Evolutionary conservation across 1,284 basidiomycete species (phyloP).

Genomic region (Tilletia horrida): DNA sequence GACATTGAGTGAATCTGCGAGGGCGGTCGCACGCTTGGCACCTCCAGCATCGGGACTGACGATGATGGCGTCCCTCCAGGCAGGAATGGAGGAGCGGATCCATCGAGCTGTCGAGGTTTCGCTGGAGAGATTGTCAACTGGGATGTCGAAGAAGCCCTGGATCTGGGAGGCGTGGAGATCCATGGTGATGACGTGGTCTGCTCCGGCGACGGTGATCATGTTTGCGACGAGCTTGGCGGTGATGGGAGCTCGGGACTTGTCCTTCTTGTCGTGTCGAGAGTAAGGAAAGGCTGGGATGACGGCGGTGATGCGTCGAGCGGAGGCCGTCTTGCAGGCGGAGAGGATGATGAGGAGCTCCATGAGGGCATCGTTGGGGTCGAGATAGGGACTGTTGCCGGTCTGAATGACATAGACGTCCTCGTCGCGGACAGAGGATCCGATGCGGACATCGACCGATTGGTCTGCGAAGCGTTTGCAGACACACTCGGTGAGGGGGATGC

Average conservation of each 20-base stretch:
- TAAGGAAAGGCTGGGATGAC: constrained; percentile 98
- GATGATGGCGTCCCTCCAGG: constrained; percentile 84
- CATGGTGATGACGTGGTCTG: constrained; percentile 98
- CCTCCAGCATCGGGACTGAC: constrained; percentile 97
- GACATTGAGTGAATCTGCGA: constrained; percentile 90
- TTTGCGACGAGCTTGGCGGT: constrained; percentile 98
- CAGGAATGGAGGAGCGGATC: constrained; percentile 81
- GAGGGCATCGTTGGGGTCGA: constrained; percentile 52
- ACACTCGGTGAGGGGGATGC: constrained; percentile 82
- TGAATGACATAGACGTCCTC: constrained; percentile 61
- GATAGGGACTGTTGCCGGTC: constrained; percentile 48
- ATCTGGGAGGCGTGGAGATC: constrained; percentile 98
- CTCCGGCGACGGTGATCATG: constrained; percentile 92
- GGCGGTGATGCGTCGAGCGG: constrained; percentile 91
- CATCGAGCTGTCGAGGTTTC: constrained; percentile 52
- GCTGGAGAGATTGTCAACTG: constrained; percentile 75
- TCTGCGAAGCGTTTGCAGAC: constrained; percentile 87
- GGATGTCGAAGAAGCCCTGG: constrained; percentile 98
- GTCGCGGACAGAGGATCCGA: constrained; percentile 85
- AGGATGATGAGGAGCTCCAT: constrained; percentile 77
- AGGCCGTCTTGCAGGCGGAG: constrained; percentile 93
- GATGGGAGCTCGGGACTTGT: constrained; percentile 91
- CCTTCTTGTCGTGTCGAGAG: constrained; percentile 96
- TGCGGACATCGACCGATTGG: constrained; percentile 70
- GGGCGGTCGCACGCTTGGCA: constrained; percentile 88